Base-by-base conservation (phyloP, 139 green algal species). In the Picochlorum sp. region DNA sequence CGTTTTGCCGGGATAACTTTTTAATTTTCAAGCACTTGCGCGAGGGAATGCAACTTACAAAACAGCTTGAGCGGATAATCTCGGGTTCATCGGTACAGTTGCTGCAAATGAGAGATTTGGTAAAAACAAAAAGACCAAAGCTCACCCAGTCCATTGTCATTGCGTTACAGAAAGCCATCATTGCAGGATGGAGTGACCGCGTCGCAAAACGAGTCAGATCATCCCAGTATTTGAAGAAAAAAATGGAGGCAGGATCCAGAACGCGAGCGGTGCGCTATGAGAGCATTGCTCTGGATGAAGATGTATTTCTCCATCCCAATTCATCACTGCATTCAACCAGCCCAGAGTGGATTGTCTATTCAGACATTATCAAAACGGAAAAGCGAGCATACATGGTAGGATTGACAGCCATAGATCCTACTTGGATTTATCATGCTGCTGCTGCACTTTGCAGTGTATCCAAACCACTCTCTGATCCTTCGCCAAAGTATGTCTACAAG, bases 101-200 rank as follows among this genome's bases (percentile, higher is more conserved):
- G 37, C 52, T 18, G 46, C 51, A 46, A 34, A 9, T 18, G 20
- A 38, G 58, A 38, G 34, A 24, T 30, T 23, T 49, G 26, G 37
- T 8, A 50, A 24, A 28, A 21, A 13, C 49, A 46, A 57, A 28
- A 7, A 67, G 64, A 56, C n/a, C 59, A 13, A 28, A 65, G 32
- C 74, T 65, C 26, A 38, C 62, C 10, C 61, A 65, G 4, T 8
- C 30, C 0, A 65, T 87, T 11, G 24, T 80, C 26, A 62, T 80
- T 28, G 66, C 57, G 23, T 74, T 97, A 58, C 68, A 82, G 32
- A 70, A 75, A 4, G 84, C 82, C 10, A 45, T 95, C 24, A 83
- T 80, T 13, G 83, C 84, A 10, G 92, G 92, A 0, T 98, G 92
- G 92, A 85, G 83, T 4, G 92, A 98, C 63, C 84, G 90, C 73